Conservation (phyloP, 805 yeast genomes). For the Zygosaccharomyces rouxii region DNA sequence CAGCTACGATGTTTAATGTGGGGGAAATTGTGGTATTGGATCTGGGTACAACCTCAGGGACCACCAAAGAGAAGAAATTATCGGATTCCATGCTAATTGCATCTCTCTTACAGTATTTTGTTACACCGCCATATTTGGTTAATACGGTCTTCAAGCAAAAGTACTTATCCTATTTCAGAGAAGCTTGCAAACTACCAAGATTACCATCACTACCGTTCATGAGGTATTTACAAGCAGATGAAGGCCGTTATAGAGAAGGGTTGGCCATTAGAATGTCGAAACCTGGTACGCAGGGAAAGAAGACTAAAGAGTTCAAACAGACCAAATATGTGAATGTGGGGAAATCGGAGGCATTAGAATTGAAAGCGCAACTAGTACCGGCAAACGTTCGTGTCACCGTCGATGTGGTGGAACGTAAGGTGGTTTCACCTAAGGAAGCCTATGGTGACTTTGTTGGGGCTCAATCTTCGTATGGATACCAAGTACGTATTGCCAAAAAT, state of each 20-base stretch:
- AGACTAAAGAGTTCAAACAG: conserved; percentile 47
- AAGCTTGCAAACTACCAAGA: conserved; percentile 68
- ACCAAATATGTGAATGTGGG: conserved; percentile 83
- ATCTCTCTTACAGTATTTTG: conserved; percentile 67
- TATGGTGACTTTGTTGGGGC: conserved; percentile 58
- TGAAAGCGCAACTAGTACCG: conserved; percentile 61
- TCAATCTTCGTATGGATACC: conserved; percentile 63
- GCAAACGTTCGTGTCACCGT: conserved; percentile 78
- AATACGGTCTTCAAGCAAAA: conserved; percentile 56
- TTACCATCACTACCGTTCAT: conserved; percentile 72
- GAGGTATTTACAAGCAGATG: conserved; percentile 40
- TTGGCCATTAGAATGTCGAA: conserved; percentile 40
- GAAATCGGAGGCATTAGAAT: conserved; percentile 50
- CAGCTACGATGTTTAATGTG: conserved; percentile 64
- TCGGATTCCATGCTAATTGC: conserved; percentile 54
- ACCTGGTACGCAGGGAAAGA: conserved; percentile 27
- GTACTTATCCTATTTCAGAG: conserved; percentile 45
- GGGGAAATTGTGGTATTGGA: conserved; percentile 72
- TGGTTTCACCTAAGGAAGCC: conserved; percentile 69
- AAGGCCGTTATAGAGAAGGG: conserved; percentile 59
- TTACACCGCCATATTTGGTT: conserved; percentile 78
- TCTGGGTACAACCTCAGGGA: conserved; percentile 25
- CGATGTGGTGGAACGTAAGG: conserved; percentile 52
- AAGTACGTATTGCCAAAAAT: conserved; percentile 59
- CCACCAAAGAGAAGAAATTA: conserved; percentile 24